Evolutionary conservation across 2,329 filamentous ascomycete genomes (phyloP).

Genomic region (Macrophomina phaseolina): DNA sequence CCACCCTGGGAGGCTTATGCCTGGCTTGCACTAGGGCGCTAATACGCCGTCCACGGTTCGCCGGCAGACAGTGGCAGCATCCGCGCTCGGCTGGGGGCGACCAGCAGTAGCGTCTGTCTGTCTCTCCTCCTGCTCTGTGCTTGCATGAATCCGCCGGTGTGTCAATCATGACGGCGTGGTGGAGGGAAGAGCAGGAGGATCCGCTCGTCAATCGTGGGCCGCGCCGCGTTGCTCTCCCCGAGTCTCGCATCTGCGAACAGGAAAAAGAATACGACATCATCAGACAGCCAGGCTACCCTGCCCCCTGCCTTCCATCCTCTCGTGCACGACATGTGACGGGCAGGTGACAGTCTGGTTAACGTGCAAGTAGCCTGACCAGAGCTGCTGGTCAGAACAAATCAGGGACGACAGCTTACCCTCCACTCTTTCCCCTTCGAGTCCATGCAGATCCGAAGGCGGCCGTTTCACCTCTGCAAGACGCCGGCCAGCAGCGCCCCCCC

Average conservation of each 20-base stretch:
- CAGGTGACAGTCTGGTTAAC: background rate
- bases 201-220: background rate
- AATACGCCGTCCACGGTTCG: slow-evolving; percentile 17
- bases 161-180: background rate
- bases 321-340: background rate
- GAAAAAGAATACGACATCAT: background rate
- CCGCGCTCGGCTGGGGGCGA: background rate
- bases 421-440: background rate
- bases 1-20: slow-evolving; percentile 11
- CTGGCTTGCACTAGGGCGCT: slow-evolving; percentile 19
- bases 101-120: background rate
- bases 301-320: background rate
- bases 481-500: background rate
- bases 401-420: background rate
- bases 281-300: background rate
- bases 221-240: background rate
- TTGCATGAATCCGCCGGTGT: background rate
- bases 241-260: background rate
- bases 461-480: slow-evolving; percentile 22
- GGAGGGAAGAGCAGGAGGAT: background rate
- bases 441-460: slow-evolving; percentile 12
- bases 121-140: background rate
- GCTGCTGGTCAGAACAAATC: slow-evolving; percentile 1
- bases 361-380: background rate
- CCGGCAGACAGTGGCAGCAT: slow-evolving; percentile 1